Evolutionary conservation across 2,329 filamentous ascomycete genomes (phyloP), one percentile per base, ranked within the genome.

Genomic region (Furcasterigmium sp.): DNA sequence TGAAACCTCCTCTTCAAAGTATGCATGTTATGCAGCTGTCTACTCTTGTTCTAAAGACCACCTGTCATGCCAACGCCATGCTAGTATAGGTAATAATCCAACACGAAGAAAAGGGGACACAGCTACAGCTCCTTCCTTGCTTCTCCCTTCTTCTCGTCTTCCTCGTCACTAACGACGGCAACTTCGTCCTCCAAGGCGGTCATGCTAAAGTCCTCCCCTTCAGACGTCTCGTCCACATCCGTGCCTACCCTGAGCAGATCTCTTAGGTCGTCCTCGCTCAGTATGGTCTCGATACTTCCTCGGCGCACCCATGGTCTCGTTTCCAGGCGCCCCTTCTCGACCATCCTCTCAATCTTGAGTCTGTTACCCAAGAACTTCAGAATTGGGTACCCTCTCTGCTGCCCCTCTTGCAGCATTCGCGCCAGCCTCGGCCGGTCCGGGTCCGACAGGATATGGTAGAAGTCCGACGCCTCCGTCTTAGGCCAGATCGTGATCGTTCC

Each of bases 401-500:
- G 86, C 17, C 93, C 93, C 45, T 88, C 85, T 49, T 90, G 85
- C 13, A 98, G 78, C 91, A 97, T 96, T 29, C 85, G 77, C 7
- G 86, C 88, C 10, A 98, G 68, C 4, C 90, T 76, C 39, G 82
- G 70, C 3, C 83, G 71, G 34, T 80, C 84, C 0, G 93, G 93
- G 57, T 98, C 93, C 1, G 84, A 82, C 2, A 98, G 75, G 48
- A 98, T 95, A 54, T 87, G 80, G 59, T 76, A 82, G 60, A 96
- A 94, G 65, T 98, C 93, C 2, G 81, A 85, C 2, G 80, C 68
- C 3, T 82, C 69, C 11, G 82, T 84, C 61, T 90, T 89, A 8
- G 93, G 93, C 91, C 91, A 97, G 57, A 98, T 91, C 11, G 93
- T 98, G 50, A 97, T 85, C 9, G 89, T 97, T 21, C 93, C 93